Evolutionary conservation across 495 filamentous ascomycete genomes (phyloP).

Genomic region (Collariella sp.): DNA sequence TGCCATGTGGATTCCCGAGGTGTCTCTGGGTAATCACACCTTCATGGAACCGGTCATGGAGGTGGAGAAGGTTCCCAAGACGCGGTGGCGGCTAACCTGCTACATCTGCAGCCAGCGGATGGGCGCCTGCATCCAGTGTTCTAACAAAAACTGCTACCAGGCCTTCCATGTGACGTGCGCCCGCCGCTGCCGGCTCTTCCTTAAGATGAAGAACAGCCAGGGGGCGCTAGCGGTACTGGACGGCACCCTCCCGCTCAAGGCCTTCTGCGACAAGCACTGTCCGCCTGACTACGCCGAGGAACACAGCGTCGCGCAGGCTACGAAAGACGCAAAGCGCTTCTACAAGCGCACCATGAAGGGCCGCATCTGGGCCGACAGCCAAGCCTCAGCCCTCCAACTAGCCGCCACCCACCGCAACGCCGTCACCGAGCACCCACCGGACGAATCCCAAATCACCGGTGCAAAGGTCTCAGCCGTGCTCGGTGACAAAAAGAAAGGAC

Average conservation of each 20-base stretch:
- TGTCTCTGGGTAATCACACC: constrained; percentile 87
- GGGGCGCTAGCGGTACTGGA: constrained; percentile 73
- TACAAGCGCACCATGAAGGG: constrained; percentile 82
- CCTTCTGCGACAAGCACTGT: constrained; percentile 93
- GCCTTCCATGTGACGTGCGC: constrained; percentile 99
- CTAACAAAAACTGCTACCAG: constrained; percentile 91
- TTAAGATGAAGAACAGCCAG: constrained; percentile 93
- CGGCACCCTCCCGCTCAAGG: constrained; percentile 74
- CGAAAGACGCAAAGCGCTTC: constrained; percentile 53
- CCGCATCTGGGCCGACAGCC: constrained; percentile 82
- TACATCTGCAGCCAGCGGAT: constrained; percentile 97
- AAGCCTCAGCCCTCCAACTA: constrained; percentile 73
- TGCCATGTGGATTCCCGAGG: constrained; percentile 97
- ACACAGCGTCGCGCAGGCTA: constrained; percentile 55
- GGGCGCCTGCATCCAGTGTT: constrained; percentile 97
- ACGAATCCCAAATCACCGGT: constrained; percentile 49
- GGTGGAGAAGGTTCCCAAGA: constrained; percentile 91
- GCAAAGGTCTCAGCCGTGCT: constrained; percentile 49
- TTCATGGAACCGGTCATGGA: constrained; percentile 98
- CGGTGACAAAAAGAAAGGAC: constrained; percentile 64
- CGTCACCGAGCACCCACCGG: constrained; percentile 48
- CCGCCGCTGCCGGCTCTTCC: constrained; percentile 72
- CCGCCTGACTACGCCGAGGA: constrained; percentile 82
- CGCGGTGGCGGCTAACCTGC: constrained; percentile 85
- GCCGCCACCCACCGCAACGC: constrained; percentile 56